phyloP scores from a whole-genome alignment of 2,329 filamentous ascomycete species.

The Penicillium sp. region DNA sequence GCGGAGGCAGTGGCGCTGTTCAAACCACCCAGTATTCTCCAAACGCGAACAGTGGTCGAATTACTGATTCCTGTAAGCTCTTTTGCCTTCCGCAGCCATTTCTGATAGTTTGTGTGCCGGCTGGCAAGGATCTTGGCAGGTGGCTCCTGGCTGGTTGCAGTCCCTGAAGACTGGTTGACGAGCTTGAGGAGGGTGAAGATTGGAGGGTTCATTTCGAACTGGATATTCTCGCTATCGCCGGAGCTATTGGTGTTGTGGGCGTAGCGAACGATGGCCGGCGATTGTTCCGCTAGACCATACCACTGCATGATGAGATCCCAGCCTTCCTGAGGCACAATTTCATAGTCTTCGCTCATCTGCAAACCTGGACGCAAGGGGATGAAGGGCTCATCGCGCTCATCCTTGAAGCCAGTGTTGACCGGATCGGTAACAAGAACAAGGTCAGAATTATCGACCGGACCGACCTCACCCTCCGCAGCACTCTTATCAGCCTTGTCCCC shows the following conservation, averaged over 20 bases:
- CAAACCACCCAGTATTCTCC: constrained; percentile 61
- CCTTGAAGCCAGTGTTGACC: constrained; percentile 43
- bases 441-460: constrained; percentile 85
- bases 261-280: constrained; percentile 73
- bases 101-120: constrained; percentile 69
- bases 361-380: constrained; percentile 74
- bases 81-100: constrained; percentile 80
- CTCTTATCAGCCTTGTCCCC: constrained; percentile 63
- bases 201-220: constrained; percentile 84
- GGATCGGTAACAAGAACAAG: constrained; percentile 67
- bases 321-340: constrained; percentile 76
- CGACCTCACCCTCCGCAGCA: constrained; percentile 68
- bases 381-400: constrained; percentile 60
- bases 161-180: constrained; percentile 62
- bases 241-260: constrained; percentile 74
- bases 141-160: constrained; percentile 62
- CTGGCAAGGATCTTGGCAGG: constrained; percentile 74
- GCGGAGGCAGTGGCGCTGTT: constrained; percentile 51
- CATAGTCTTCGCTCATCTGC: constrained; percentile 69
- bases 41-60: constrained; percentile 76
- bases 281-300: constrained; percentile 76
- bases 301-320: constrained; percentile 82
- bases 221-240: constrained; percentile 67
- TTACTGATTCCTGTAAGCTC: constrained; percentile 68
- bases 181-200: constrained; percentile 85